These are phyloP conservation scores for Phaeomoniella chlamydospora DNA, from an alignment of 2,329 filamentous ascomycete genomes.

Conservation along the genomic window DNA sequence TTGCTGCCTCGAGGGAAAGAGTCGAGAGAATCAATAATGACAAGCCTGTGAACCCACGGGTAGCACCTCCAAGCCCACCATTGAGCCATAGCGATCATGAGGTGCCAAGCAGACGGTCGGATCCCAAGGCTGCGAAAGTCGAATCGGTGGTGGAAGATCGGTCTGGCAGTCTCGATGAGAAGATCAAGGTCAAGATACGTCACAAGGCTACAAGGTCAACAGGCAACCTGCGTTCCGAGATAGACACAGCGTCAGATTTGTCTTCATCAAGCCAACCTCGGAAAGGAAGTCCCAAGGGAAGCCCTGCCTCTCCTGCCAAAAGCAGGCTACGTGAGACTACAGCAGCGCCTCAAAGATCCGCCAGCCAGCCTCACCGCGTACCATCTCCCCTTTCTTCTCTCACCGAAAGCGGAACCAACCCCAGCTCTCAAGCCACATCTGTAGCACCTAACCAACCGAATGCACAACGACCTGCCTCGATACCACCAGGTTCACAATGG, in stretches of 20 bases:
- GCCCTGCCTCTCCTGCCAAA: background rate
- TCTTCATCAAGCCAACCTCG: conserved; percentile 4
- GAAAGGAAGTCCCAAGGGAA: conserved; percentile 9
- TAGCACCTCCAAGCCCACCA: conserved; percentile 31
- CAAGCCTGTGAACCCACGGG: conserved; percentile 13
- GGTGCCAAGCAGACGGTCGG: conserved; percentile 19
- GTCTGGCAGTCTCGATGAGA: conserved; percentile 14
- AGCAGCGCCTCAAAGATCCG: conserved; percentile 18
- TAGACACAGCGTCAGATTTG: conserved; percentile 16
- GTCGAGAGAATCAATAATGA: conserved; percentile 3
- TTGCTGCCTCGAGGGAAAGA: conserved; percentile 38
- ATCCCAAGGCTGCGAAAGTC: conserved; percentile 12
- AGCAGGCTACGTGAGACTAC: conserved; percentile 14
- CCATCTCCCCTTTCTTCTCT: conserved; percentile 17
- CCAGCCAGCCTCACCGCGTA: conserved; percentile 19
- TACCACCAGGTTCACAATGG: conserved; percentile 5
- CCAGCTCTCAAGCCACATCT: conserved; percentile 27
- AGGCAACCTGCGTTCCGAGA: conserved; percentile 23
- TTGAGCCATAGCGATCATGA: conserved; percentile 28
- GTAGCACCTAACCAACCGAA: conserved; percentile 28
- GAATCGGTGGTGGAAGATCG: conserved; percentile 18
- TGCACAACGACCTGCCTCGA: conserved; percentile 10
- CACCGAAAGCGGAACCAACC: conserved; percentile 14
- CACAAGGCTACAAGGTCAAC: conserved; percentile 25
- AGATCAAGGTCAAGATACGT: conserved; percentile 20